Conservation (phyloP, 208 protist genomes). For the Trypanosoma lewisi region DNA sequence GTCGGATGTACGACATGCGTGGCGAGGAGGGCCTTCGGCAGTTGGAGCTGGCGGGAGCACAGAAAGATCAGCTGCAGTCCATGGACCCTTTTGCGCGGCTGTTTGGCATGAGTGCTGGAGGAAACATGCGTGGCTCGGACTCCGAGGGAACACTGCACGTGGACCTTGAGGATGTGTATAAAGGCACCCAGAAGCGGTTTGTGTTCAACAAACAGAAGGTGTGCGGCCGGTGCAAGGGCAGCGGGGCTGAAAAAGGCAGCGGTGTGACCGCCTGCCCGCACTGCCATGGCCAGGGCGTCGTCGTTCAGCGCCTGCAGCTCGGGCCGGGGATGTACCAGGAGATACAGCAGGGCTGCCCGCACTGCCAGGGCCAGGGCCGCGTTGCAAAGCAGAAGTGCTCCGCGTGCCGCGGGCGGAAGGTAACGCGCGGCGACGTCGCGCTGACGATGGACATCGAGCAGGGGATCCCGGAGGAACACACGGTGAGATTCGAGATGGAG, state of each 20-base stretch:
- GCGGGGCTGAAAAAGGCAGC: conserved; percentile 31
- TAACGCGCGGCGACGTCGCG: conserved; percentile 36
- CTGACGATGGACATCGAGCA: conserved; percentile 74
- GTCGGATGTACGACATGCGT: conserved; percentile 92
- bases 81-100: conserved; percentile 50
- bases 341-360: conserved; percentile 70
- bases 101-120: conserved; percentile 41
- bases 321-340: conserved; percentile 74
- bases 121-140: conserved; percentile 74
- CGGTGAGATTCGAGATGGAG: conserved; percentile 85
- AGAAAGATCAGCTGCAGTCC: conserved; percentile 22
- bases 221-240: conserved; percentile 69
- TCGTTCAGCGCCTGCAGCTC: conserved; percentile 72
- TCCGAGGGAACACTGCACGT: conserved; percentile 73
- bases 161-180: conserved; percentile 93
- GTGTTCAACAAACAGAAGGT: conserved; percentile 87
- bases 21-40: conserved; percentile 83
- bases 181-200: conserved; percentile 72
- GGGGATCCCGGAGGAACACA: conserved; percentile 65
- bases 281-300: conserved; percentile 61
- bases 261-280: conserved; percentile 39
- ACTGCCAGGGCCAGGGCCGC: conserved; percentile 84
- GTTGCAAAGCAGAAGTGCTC: conserved; percentile 70
- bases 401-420: conserved; percentile 70
- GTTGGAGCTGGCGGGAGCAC: conserved; percentile 47